A percentile compares a stretch with the other conserved stretches of the same genome.
These are phyloP conservation scores for Pleurotus djamor DNA, from an alignment of 768 basidiomycete species.

Conservation along the genomic window DNA sequence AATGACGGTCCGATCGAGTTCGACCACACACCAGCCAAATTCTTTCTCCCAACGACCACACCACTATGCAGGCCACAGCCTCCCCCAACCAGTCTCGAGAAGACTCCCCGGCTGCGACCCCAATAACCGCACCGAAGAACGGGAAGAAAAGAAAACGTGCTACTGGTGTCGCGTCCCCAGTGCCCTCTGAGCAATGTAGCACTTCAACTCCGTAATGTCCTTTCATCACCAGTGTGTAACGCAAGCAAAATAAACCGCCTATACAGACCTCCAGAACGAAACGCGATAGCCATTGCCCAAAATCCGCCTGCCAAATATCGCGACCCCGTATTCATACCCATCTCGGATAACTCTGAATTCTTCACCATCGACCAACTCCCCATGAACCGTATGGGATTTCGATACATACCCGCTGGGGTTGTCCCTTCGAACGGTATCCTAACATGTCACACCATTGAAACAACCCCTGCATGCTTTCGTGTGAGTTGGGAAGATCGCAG, in stretches of 20 bases:
- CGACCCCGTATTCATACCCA: conserved; percentile 64
- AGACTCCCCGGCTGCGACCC: conserved; percentile 8
- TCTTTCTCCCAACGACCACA: neutral
- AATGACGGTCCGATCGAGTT: neutral
- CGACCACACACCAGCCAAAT: neutral
- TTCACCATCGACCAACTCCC: conserved; percentile 70
- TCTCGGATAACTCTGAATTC: conserved; percentile 53
- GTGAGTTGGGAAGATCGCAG: conserved; percentile 93
- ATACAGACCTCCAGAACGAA: conserved; percentile 48
- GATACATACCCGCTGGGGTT: conserved; percentile 80
- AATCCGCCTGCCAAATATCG: conserved; percentile 75
- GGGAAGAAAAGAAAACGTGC: conserved; percentile 58
- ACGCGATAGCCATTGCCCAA: conserved; percentile 52
- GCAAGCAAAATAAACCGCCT: conserved; percentile 11
- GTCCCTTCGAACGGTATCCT: conserved; percentile 51
- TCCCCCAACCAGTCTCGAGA: conserved; percentile 26
- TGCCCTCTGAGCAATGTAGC: conserved; percentile 50
- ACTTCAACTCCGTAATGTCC: conserved; percentile 31
- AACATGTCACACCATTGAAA: conserved; percentile 81
- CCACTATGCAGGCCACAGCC: conserved; percentile 26
- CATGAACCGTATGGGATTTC: conserved; percentile 74
- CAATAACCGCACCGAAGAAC: conserved; percentile 11
- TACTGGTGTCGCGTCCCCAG: conserved; percentile 50
- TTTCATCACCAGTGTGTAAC: neutral
- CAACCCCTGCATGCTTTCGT: conserved; percentile 63